A percentile compares a stretch with the other conserved stretches of the same genome.
phyloP scores from a whole-genome alignment of 352 stramenopile genomes.

The Globisporangium cederbergense region DNA sequence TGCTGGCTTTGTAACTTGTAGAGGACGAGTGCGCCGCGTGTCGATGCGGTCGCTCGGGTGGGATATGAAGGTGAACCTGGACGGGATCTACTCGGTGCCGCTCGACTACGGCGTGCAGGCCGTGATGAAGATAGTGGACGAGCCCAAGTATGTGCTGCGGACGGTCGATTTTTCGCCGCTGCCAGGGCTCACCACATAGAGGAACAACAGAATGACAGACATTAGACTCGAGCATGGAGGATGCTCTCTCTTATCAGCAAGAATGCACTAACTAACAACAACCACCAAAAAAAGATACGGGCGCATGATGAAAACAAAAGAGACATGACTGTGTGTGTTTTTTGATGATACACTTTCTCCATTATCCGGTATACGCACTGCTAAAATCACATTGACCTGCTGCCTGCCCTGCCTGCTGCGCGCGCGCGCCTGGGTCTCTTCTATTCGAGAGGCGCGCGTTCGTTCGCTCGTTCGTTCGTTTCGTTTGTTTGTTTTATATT shows the following conservation, averaged over 20 bases:
- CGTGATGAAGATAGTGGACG: conserved; percentile 87
- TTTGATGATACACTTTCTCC: conserved; percentile 11
- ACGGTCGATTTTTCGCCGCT: conserved; percentile 69
- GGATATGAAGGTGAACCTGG: conserved; percentile 89
- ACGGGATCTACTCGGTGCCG: conserved; percentile 85
- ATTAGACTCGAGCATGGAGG: neutral
- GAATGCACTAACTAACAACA: neutral
- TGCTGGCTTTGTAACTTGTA: conserved; percentile 13
- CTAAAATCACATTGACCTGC: conserved; percentile 16
- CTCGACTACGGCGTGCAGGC: conserved; percentile 88
- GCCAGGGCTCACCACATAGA: neutral
- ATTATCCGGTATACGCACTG: conserved; percentile 11
- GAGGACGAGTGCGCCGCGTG: conserved; percentile 75
- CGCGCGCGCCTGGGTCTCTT: conserved; percentile 7
- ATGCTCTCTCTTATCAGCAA: neutral
- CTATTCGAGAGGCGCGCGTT: conserved; percentile 13
- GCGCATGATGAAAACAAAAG: neutral
- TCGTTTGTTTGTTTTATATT: conserved; percentile 13
- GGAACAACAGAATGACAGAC: neutral
- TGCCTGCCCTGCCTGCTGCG: neutral
- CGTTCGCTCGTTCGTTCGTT: neutral
- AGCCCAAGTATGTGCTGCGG: conserved; percentile 83
- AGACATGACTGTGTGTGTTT: no score
- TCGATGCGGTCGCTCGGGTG: conserved; percentile 87
- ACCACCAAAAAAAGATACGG: neutral